Conservation (phyloP, 768 basidiomycete species). For the Tricholoma hemisulphureum region DNA sequence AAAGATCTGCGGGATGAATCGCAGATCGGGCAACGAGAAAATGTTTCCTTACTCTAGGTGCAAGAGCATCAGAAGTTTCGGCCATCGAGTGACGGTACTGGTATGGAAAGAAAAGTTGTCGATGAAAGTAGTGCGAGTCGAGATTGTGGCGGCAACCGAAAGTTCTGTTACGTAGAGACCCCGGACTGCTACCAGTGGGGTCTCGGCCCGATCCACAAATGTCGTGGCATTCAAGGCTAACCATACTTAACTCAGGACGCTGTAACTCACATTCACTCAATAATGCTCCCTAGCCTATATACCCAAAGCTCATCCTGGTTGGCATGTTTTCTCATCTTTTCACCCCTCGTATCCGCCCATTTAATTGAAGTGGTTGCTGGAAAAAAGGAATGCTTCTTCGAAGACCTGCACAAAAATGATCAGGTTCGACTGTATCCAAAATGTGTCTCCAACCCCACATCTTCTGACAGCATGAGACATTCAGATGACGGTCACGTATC, state of each 20-base stretch:
- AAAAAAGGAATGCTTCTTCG: conserved; percentile 93
- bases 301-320: conserved; percentile 40
- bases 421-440: conserved; percentile 48
- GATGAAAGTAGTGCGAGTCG: neutral
- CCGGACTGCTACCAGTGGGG: conserved; percentile 18
- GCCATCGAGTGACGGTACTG: conserved; percentile 40
- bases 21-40: conserved; percentile 25
- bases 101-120: neutral
- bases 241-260: too few species aligned
- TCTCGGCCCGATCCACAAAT: conserved; percentile 1
- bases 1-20: conserved; percentile 7
- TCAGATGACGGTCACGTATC: conserved; percentile 99
- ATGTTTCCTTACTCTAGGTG: conserved; percentile 59
- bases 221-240: neutral
- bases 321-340: conserved; percentile 40
- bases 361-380: conserved; percentile 74
- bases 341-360: conserved; percentile 54
- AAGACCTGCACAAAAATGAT: conserved; percentile 89
- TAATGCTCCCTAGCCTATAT: conserved; percentile 23
- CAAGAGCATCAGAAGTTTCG: conserved; percentile 61
- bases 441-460: neutral
- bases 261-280: conserved; percentile 2
- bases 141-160: conserved; percentile 3
- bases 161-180: conserved; percentile 13
- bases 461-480: neutral